Conservation (phyloP, 305 asterid species). For the Fraxinus greggii region DNA sequence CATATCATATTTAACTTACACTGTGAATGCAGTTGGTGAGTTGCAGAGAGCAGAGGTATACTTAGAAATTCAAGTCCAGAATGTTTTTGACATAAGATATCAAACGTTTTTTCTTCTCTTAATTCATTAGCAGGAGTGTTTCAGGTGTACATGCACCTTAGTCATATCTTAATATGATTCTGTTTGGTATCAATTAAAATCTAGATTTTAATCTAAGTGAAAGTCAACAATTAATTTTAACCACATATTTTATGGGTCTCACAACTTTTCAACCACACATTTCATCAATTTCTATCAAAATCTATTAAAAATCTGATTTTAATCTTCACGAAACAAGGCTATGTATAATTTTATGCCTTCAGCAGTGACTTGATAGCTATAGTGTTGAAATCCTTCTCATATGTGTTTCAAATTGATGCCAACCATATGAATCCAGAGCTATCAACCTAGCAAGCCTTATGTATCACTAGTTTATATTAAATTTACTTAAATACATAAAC, state of each 20-base stretch:
- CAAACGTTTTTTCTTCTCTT: conserved; percentile 14
- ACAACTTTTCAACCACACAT: too few relatives aligned
- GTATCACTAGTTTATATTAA: not conserved
- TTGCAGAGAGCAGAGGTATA: not conserved
- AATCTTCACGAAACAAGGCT: too few relatives aligned
- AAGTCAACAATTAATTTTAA: too few relatives aligned
- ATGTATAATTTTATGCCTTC: conserved; percentile 15
- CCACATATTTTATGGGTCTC: too few relatives aligned
- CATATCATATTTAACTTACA: not conserved
- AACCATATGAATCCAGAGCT: not conserved
- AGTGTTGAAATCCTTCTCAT: not conserved
- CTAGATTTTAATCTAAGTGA: too few relatives aligned
- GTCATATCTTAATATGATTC: not conserved
- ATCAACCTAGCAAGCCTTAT: not conserved
- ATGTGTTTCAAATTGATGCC: not conserved
- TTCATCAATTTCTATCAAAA: too few relatives aligned
- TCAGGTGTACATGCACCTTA: conserved; percentile 9
- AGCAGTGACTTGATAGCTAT: conserved; percentile 8
- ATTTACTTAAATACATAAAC: not conserved
- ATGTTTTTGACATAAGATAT: not conserved
- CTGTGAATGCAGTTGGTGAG: not conserved
- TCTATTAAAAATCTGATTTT: too few relatives aligned
- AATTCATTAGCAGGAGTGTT: conserved; percentile 10
- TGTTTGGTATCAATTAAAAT: too few relatives aligned
- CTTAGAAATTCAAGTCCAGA: not conserved